Evolutionary conservation across 805 yeast genomes (phyloP).

Genomic region (Metahyphopichia silvanorum): DNA sequence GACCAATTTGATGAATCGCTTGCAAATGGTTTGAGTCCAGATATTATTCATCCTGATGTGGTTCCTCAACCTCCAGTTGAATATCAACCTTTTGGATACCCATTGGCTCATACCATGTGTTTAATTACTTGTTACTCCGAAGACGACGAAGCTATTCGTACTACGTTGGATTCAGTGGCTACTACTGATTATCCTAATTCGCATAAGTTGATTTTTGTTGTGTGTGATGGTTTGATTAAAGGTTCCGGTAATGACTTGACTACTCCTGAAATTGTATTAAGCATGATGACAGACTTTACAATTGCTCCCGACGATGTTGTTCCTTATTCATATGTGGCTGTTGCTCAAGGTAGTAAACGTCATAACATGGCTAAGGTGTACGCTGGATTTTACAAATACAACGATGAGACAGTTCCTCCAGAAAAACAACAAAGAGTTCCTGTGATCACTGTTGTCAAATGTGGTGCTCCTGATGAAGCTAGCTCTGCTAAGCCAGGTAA

Average conservation of each 20-base stretch:
- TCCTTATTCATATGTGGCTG: slow-evolving; percentile 89
- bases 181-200: slow-evolving; percentile 95
- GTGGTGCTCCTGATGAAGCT: slow-evolving; percentile 83
- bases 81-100: slow-evolving; percentile 83
- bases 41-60: slow-evolving; percentile 67
- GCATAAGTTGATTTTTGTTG: slow-evolving; percentile 78
- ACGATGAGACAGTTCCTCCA: slow-evolving; percentile 66
- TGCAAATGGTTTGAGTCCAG: slow-evolving; percentile 51
- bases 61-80: slow-evolving; percentile 90
- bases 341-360: slow-evolving; percentile 89
- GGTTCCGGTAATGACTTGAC: slow-evolving; percentile 88
- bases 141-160: slow-evolving; percentile 79
- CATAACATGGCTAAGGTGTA: slow-evolving; percentile 98
- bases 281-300: slow-evolving; percentile 74
- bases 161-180: slow-evolving; percentile 89
- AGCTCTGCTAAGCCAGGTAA: slow-evolving; percentile 74
- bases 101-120: slow-evolving; percentile 49
- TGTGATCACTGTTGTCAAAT: slow-evolving; percentile 71
- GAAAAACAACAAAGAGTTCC: slow-evolving; percentile 89
- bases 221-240: slow-evolving; percentile 92
- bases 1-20: slow-evolving; percentile 32
- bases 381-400: slow-evolving; percentile 89
- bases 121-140: slow-evolving; percentile 93
- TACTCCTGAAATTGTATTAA: slow-evolving; percentile 87
- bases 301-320: slow-evolving; percentile 71